These are phyloP conservation scores for Calonectria naviculata DNA, from an alignment of 2,329 filamentous ascomycete species.

Conservation along the genomic window DNA sequence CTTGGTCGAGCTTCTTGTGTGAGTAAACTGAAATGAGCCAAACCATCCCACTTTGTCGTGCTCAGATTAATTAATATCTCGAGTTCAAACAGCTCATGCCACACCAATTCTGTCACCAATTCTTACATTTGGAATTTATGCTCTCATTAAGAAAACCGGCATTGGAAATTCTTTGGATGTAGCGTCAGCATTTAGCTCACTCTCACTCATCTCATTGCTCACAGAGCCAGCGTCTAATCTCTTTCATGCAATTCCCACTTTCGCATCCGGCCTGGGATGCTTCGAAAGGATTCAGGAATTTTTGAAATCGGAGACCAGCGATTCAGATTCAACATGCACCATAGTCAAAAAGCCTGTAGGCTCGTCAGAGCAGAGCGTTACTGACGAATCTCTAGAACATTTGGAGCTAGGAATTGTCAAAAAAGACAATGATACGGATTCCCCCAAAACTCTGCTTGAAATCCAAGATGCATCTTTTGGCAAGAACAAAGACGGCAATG, in stretches of 20 bases:
- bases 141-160: background rate
- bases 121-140: background rate
- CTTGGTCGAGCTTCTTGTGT: background rate
- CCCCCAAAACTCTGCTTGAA: background rate
- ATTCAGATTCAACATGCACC: background rate
- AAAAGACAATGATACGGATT: background rate
- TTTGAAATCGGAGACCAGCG: background rate
- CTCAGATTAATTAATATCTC: background rate
- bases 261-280: background rate
- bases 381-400: background rate
- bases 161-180: background rate
- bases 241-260: background rate
- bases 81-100: background rate
- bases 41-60: background rate
- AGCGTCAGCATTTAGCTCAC: background rate
- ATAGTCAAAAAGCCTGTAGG: background rate
- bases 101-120: background rate
- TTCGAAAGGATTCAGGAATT: background rate
- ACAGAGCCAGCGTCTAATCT: background rate
- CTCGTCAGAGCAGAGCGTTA: background rate
- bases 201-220: background rate
- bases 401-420: background rate
- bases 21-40: background rate
- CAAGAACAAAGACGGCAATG: background rate
- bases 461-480: background rate